Evolutionary conservation across 768 basidiomycete genomes (phyloP).

Genomic region (Gelatoporia subvermispora): DNA sequence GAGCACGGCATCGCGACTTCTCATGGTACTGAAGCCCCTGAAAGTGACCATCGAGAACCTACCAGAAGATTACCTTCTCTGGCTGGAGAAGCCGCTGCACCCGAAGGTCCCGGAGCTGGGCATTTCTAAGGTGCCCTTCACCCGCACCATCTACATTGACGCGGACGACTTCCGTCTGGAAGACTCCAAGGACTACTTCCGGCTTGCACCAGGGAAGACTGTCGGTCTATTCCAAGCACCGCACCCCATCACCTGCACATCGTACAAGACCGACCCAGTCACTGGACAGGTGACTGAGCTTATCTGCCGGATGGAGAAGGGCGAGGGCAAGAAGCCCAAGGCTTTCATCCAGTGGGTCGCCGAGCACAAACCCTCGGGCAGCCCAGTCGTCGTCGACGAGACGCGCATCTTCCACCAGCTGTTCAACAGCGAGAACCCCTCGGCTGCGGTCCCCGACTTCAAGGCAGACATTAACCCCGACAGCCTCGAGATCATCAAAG

Average conservation of each 20-base stretch:
- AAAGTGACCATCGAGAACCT: constrained; percentile 91
- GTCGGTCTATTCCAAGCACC: constrained; percentile 95
- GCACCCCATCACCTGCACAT: constrained; percentile 88
- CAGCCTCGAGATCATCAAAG: constrained; percentile 74
- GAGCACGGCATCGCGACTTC: constrained; percentile 76
- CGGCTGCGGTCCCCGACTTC: constrained; percentile 65
- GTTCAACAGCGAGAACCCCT: constrained; percentile 92
- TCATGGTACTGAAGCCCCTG: constrained; percentile 88
- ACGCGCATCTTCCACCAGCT: constrained; percentile 88
- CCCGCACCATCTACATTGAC: constrained; percentile 88
- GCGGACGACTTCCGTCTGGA: constrained; percentile 87
- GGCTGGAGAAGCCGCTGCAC: constrained; percentile 89
- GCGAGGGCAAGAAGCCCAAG: constrained; percentile 69
- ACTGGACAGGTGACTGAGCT: constrained; percentile 78
- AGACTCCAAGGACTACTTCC: constrained; percentile 94
- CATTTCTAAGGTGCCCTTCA: constrained; percentile 75
- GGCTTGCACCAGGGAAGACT: constrained; percentile 94
- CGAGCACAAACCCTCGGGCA: constrained; percentile 69
- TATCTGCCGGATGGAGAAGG: constrained; percentile 70
- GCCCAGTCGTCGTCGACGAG: constrained; percentile 84
- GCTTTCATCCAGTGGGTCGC: constrained; percentile 98
- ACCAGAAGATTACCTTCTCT: constrained; percentile 74
- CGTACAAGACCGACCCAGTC: constrained; percentile 69
- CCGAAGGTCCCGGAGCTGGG: constrained; percentile 91
- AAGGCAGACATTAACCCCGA: constrained; percentile 77